Base-by-base conservation (phyloP, 1,284 basidiomycete genomes). In the Rhodofomes roseus region DNA sequence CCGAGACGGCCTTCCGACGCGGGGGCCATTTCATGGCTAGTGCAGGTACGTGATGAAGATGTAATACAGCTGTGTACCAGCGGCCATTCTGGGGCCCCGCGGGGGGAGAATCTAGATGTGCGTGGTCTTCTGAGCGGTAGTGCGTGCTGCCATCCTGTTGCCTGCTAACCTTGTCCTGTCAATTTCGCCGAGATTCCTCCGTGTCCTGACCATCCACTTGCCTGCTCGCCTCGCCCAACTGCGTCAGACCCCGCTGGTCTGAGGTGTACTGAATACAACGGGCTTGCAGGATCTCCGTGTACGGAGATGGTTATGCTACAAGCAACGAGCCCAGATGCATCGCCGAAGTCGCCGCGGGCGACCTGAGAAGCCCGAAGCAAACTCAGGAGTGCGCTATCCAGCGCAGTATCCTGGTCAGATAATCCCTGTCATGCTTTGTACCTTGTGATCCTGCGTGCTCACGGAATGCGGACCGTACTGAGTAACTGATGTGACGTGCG, bases 151-250 rank as follows among this genome's bases (percentile, higher is more conserved):
- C 34, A 52, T 22, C 20, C 34, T 11, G 29, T 52, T 52, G 50
- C n/a, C 29, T 31, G 22, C 50, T 37, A 36, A 52, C 31, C 22
- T 52, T 36, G 50, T 52, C 50, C 4, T 34, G 34, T 37, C 25
- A 50, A 58, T 59, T 53, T 52, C 8, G 6, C 59, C 62, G 62
- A 63, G 6, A 48, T 55, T 55, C 51, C 50, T 34, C 60, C 60
- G 54, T 11, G 20, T 43, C 29, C 22, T 37, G 29, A 54, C 39
- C n/a, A 11, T 31, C 12, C n/a, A 39, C 6, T 48, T 7, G 31
- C 34, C n/a, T 3, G 16, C 25, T 31, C 31, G 20, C n/a, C 31
- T 22, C 12, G 9, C 25, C 11, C 25, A 29, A 29, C 25, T 12
- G 25, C 18, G 46, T 48, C 46, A 16, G 4, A 14, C 16, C 7